Base-by-base conservation (phyloP, 2,329 filamentous ascomycete species). In the Macroventuria anomochaeta region DNA sequence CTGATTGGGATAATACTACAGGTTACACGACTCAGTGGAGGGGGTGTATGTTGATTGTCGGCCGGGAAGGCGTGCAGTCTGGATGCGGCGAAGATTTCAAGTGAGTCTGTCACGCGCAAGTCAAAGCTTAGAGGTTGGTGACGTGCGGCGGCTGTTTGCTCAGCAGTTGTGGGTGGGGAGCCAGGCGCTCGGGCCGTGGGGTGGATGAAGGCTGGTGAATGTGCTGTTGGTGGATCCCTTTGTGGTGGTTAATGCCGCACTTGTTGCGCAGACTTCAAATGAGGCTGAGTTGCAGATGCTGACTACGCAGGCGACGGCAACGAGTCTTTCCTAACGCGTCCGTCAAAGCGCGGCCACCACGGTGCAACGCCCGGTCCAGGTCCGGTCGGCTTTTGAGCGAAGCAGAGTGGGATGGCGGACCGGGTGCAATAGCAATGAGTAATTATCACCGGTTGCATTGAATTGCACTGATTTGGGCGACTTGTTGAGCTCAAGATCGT, bases 381-480 rank as follows among this genome's bases (percentile, higher is more conserved):
- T 51, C 53, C 53, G 20, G 42, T 51, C 53, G 47, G 53, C 53
- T 31, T 55, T 47, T 55, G 53, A 47, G 47, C 42, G 41, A 47
- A 13, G 53, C 20, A 43, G 47, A 54, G 58, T 55, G 58, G 58
- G 49, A 54, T 57, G 53, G 46, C 36, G 44, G 48, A 44, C 46
- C 42, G 46, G 42, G 44, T 32, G 40, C 48, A 46, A 55, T 57
- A 41, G 53, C 46, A 52, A 53, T 55, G 53, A 53, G 57, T 54
- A 55, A 55, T 51, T 51, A 51, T 42, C 41, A 47, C 41, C 17
- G 53, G 47, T 25, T 54, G 51, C 44, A 20, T 21, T 49, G 34
- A 39, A 44, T 21, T 34, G 15, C 32, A 33, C 38, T 54, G 43
- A 48, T 54, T 29, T 36, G 42, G 39, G 42, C 31, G 37, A 53